Evolutionary conservation across 169 alveolate species (phyloP).

Genomic region (Plasmodium vivax): DNA sequence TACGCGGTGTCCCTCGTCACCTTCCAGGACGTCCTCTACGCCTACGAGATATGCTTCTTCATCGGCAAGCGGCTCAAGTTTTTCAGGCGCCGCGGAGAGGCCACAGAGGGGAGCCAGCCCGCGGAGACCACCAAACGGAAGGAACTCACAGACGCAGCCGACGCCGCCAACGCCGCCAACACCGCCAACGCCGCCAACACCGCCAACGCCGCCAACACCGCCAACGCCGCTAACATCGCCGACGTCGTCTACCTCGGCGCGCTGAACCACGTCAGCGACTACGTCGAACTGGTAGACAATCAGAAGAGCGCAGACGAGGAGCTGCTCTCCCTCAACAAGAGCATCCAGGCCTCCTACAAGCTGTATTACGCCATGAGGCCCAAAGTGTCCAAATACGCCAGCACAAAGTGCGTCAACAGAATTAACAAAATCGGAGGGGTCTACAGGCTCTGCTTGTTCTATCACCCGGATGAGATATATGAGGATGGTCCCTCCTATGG

Average conservation of each 20-base stretch:
- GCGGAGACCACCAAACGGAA: neutral
- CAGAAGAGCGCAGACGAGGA: slow-evolving; percentile 27
- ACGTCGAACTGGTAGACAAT: slow-evolving; percentile 34
- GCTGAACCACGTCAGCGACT: slow-evolving; percentile 25
- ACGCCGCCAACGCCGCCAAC: no score
- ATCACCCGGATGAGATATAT: slow-evolving; percentile 28
- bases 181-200: no score
- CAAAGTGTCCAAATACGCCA: slow-evolving; percentile 64
- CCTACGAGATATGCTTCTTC: slow-evolving; percentile 66
- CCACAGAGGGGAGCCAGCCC: neutral
- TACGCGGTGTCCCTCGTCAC: slow-evolving; percentile 91
- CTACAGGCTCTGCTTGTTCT: slow-evolving; percentile 78
- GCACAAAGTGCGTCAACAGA: slow-evolving; percentile 51
- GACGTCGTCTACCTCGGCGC: slow-evolving; percentile 36
- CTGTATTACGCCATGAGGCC: slow-evolving; percentile 64
- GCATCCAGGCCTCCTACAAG: slow-evolving; percentile 46
- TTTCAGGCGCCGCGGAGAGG: neutral
- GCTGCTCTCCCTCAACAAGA: slow-evolving; percentile 12
- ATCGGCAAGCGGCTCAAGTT: slow-evolving; percentile 54
- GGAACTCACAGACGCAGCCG: neutral
- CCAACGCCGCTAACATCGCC: neutral
- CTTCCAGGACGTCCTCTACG: slow-evolving; percentile 87
- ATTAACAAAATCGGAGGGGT: slow-evolving; percentile 75
- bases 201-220: no score
- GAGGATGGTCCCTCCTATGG: neutral